phyloP scores from a whole-genome alignment of 257 asterid species.

The Solanum virginianum region DNA sequence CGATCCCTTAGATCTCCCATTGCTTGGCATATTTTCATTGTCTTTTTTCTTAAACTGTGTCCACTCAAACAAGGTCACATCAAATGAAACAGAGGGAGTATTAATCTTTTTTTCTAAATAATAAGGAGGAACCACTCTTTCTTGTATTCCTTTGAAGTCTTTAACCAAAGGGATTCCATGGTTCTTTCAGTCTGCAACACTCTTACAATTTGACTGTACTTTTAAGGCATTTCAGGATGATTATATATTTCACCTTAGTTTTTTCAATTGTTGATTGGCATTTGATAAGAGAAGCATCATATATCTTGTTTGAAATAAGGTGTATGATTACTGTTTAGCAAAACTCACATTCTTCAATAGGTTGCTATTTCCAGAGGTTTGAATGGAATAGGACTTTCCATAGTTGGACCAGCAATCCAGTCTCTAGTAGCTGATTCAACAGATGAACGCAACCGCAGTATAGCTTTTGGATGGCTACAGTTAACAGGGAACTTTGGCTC shows the following conservation, averaged over 20 bases:
- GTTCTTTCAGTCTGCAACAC: not conserved
- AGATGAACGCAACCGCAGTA: constrained; percentile 69
- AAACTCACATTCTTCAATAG: constrained; percentile 21
- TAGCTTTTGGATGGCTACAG: constrained; percentile 84
- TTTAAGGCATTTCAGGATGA: not conserved
- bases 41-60: not conserved
- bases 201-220: not conserved
- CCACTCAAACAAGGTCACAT: not conserved
- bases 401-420: constrained; percentile 73
- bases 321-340: constrained; percentile 8
- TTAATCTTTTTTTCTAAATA: not conserved
- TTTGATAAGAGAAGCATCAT: not conserved
- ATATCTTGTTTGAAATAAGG: not conserved
- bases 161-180: not conserved
- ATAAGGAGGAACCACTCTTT: not conserved
- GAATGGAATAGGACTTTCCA: constrained; percentile 82
- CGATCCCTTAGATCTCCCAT: not conserved
- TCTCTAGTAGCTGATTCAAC: constrained; percentile 84
- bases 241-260: not conserved
- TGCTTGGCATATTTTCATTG: not conserved
- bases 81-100: not conserved
- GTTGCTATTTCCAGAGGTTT: constrained; percentile 84
- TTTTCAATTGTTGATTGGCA: not conserved
- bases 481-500: constrained; percentile 65
- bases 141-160: not conserved